phyloP scores from a whole-genome alignment of 2,329 filamentous ascomycete species.

The Blastomyces emzantsi region DNA sequence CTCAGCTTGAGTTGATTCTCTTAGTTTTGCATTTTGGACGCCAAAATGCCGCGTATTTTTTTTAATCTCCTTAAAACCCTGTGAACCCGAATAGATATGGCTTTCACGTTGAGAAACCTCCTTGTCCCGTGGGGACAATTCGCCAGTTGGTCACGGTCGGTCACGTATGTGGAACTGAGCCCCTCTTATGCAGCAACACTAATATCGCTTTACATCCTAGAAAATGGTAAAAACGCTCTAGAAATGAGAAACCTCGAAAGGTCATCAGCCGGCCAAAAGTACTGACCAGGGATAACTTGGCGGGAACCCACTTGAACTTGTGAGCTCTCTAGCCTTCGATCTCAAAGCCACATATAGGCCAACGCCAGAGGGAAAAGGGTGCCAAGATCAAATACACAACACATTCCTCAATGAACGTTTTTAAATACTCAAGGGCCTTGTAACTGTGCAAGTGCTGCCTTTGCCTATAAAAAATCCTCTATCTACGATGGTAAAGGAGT shows the following conservation, averaged over 20 bases:
- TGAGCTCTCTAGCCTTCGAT: not conserved
- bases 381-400: not conserved
- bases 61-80: conserved; percentile 4
- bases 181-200: conserved; percentile 14
- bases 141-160: conserved; percentile 1
- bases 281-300: not conserved
- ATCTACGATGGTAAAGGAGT: too few relatives aligned
- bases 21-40: not conserved
- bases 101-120: conserved; percentile 10
- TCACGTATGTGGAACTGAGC: conserved; percentile 15
- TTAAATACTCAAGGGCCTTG: not conserved
- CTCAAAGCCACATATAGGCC: not conserved
- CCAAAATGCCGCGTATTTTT: not conserved
- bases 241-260: not conserved
- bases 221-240: too few relatives aligned
- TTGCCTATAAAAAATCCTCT: too few relatives aligned
- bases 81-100: conserved; percentile 2
- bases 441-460: too few relatives aligned
- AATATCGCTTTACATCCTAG: not conserved
- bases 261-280: not conserved
- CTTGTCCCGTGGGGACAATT: conserved; percentile 11
- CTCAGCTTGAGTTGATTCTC: not conserved
- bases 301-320: not conserved
- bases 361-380: not conserved
- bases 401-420: not conserved